Evolutionary conservation across 2,329 filamentous ascomycete genomes (phyloP), one percentile per base, ranked within the genome.

Genomic region (Talaromyces sp.): DNA sequence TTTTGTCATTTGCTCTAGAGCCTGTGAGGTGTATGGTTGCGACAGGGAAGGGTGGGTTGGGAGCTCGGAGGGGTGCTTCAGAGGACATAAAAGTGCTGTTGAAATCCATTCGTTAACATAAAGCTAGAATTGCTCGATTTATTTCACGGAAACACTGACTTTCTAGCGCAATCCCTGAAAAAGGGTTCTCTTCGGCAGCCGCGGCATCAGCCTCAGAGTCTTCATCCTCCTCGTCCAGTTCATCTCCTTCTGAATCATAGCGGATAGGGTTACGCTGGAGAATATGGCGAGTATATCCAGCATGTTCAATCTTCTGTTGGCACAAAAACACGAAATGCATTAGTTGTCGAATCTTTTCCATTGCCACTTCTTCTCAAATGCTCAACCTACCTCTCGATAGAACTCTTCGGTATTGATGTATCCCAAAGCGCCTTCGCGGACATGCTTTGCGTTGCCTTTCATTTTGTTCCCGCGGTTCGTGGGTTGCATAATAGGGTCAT

Each of bases 191-290:
- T 61, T 84, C 82, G 22, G 79, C 76, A n/a, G 81, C 80, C 41
- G 78, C 75, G 19, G 80, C 78, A 61, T 82, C 81, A n/a, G 80
- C 80, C 51, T 83, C 80, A 45, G 80, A 78, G 60, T 83, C 80
- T 62, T 80, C 80, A 65, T 84, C 82, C 52, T 81, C 79, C 19
- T 79, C 77, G 32, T 84, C 82, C 43, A 86, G 75, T 55, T 86
- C 79, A 57, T 85, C 83, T 49, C 85, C 85, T 64, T 87, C 82
- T n/a, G 81, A 81, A 64, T 87, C 84, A 67, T 82, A 84, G 57
- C 81, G 79, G 47, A 77, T 75, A 5, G 85, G 84, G 53, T 86
- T 86, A 36, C 75, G 78, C 58, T 79, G 76, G 43, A 87, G 74
- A 47, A 86, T 85, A 64, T 81, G 77, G 62, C 85, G 78, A 37